Evolutionary conservation across 352 stramenopile species (phyloP).

Genomic region (Proteromonas lacertae): DNA sequence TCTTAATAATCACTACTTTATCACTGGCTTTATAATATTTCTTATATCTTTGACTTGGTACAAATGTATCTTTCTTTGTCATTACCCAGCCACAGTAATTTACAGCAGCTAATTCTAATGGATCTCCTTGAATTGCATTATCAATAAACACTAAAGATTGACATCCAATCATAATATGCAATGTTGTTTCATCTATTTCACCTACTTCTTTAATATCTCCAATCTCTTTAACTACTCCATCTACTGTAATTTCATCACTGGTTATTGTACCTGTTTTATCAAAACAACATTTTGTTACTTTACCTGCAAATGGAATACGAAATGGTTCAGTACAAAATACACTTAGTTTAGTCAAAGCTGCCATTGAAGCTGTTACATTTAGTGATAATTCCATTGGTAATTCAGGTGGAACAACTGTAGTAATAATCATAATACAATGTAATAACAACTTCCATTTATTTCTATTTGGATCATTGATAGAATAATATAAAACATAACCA

Average conservation of each 20-base stretch:
- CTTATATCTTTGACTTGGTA: background rate
- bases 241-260: constrained; percentile 63
- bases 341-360: constrained; percentile 42
- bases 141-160: background rate
- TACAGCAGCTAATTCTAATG: constrained; percentile 77
- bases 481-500: constrained; percentile 49
- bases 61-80: background rate
- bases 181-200: background rate
- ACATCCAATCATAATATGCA: background rate
- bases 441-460: constrained; percentile 75
- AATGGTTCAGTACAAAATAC: constrained; percentile 95
- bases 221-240: constrained; percentile 55
- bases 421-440: constrained; percentile 92
- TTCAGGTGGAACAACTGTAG: constrained; percentile 82
- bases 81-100: constrained; percentile 17
- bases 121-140: constrained; percentile 64
- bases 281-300: constrained; percentile 79
- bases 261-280: constrained; percentile 95
- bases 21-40: constrained; percentile 17
- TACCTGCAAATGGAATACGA: constrained; percentile 75
- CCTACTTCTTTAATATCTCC: background rate
- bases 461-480: constrained; percentile 25
- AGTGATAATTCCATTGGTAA: constrained; percentile 86
- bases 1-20: background rate
- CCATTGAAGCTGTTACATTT: constrained; percentile 74